Percentiles rank a stretch among this genome's conserved stretches.
Evolutionary conservation across 2,329 filamentous ascomycete genomes (phyloP).

Genomic region (Massarina eburnea): DNA sequence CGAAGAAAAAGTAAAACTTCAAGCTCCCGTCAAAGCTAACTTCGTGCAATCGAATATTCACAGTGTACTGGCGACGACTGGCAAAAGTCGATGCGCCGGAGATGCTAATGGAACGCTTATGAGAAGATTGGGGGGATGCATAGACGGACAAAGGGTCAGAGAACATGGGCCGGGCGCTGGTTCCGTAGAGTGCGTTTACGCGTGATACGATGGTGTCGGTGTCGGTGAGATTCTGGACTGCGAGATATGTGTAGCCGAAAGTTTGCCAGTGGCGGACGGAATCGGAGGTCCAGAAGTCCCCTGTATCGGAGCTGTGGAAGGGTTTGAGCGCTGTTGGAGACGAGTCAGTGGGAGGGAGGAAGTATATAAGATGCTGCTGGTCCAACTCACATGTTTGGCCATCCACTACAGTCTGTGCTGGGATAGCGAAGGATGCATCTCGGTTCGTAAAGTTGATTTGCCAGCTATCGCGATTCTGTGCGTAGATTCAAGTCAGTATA

Average conservation of each 20-base stretch:
- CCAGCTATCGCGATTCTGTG: slow-evolving; percentile 64
- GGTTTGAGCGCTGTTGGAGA: slow-evolving; percentile 58
- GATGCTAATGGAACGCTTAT: slow-evolving; percentile 33
- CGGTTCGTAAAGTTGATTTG: slow-evolving; percentile 57
- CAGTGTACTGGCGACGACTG: slow-evolving; percentile 59
- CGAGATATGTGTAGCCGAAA: slow-evolving; percentile 77
- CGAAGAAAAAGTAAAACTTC: slow-evolving; percentile 69
- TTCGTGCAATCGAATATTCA: slow-evolving; percentile 65
- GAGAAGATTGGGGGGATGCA: background rate
- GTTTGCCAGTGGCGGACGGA: slow-evolving; percentile 58
- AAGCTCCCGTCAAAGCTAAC: slow-evolving; percentile 64
- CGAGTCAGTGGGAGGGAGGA: background rate
- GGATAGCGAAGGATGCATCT: slow-evolving; percentile 63
- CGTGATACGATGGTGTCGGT: slow-evolving; percentile 47
- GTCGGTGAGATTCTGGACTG: slow-evolving; percentile 49
- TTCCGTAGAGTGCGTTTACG: slow-evolving; percentile 65
- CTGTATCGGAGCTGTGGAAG: slow-evolving; percentile 61
- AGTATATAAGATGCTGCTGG: background rate
- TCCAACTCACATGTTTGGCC: slow-evolving; percentile 50
- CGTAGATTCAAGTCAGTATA: background rate
- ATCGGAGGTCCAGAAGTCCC: slow-evolving; percentile 69
- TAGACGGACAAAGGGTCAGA: background rate
- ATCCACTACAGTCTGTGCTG: slow-evolving; percentile 57
- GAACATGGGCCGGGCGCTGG: slow-evolving; percentile 21
- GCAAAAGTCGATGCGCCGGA: slow-evolving; percentile 3